Conservation (phyloP, 345 rosid species). For the Erysimum cheiranthoides region DNA sequence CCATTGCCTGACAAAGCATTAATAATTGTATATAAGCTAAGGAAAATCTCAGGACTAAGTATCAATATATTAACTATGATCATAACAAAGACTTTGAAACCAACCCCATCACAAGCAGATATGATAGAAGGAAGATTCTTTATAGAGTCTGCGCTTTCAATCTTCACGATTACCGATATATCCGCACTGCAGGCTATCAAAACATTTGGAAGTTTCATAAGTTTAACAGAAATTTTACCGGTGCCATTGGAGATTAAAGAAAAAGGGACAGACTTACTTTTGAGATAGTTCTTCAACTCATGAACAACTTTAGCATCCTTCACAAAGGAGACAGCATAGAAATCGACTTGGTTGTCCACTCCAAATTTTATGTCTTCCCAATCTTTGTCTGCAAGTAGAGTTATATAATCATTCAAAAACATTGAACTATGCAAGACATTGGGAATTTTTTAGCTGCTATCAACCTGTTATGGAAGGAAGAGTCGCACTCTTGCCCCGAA, state of each 20-base stretch:
- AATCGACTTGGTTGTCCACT: slow-evolving; percentile 94
- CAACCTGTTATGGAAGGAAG: slow-evolving; percentile 97
- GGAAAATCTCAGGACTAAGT: slow-evolving; percentile 1
- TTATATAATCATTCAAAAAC: slow-evolving; percentile 10
- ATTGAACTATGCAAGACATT: slow-evolving; percentile 3
- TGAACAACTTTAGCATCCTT: slow-evolving; percentile 95
- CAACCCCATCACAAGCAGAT: slow-evolving; percentile 94
- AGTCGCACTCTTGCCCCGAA: slow-evolving; percentile 95
- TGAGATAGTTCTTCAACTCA: slow-evolving; percentile 86
- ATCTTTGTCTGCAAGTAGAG: slow-evolving; percentile 76
- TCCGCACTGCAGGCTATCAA: slow-evolving; percentile 78
- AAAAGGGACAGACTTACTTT: slow-evolving; percentile 47
- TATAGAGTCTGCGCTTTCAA: slow-evolving; percentile 96
- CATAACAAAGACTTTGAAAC: slow-evolving; percentile 43
- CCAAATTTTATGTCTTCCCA: slow-evolving; percentile 99
- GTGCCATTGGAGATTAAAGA: neutral
- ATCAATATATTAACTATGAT: neutral
- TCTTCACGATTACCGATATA: slow-evolving; percentile 82
- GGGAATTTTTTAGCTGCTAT: slow-evolving; percentile 17
- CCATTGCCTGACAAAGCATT: slow-evolving; percentile 73
- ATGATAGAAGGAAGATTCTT: slow-evolving; percentile 89
- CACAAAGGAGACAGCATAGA: slow-evolving; percentile 95
- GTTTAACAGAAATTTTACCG: neutral
- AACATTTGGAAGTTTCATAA: slow-evolving; percentile 40
- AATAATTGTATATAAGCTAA: slow-evolving; percentile 1